These are phyloP conservation scores for Stagonosporopsis rhizophila DNA, from an alignment of 2,329 filamentous ascomycete genomes.

Conservation along the genomic window DNA sequence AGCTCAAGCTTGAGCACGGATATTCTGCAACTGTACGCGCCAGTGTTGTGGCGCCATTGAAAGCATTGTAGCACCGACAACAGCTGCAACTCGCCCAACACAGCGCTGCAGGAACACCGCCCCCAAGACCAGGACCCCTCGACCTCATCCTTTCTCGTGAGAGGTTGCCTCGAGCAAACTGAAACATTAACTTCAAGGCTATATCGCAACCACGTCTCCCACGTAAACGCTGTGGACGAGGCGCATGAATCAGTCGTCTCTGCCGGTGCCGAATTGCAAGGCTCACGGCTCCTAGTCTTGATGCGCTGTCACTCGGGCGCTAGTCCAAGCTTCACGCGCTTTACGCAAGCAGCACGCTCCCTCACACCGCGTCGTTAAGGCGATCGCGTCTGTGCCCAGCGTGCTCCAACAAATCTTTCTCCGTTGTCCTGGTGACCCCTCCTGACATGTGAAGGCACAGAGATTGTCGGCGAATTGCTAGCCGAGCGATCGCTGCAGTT, in stretches of 20 bases:
- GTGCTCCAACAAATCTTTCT: conserved; percentile 8
- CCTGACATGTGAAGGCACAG: conserved; percentile 12
- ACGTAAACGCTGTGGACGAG: conserved; percentile 9
- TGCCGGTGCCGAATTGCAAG: conserved; percentile 3
- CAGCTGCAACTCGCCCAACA: conserved; percentile 9
- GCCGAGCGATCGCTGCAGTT: conserved; percentile 5
- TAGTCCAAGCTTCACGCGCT: conserved; percentile 8
- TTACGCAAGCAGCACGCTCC: conserved; percentile 1
- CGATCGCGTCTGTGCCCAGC: conserved; percentile 17
- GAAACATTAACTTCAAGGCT: conserved; percentile 8
- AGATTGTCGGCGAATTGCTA: conserved; percentile 15
- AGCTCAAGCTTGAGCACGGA: conserved; percentile 23
- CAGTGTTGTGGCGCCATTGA: conserved; percentile 14
- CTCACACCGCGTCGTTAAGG: conserved; percentile 16
- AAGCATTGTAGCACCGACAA: neutral
- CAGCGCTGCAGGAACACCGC: conserved; percentile 13
- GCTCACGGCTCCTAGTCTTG: conserved; percentile 9
- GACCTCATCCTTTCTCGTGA: neutral
- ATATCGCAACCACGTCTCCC: neutral
- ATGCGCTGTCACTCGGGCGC: conserved; percentile 20
- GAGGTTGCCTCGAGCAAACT: conserved; percentile 11
- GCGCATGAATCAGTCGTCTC: conserved; percentile 11
- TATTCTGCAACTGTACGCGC: conserved; percentile 7
- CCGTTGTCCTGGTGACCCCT: conserved; percentile 17
- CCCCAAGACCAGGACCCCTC: conserved; percentile 9